Base-by-base conservation (phyloP, 2,329 filamentous ascomycete genomes). In the Canariomyces notabilis region DNA sequence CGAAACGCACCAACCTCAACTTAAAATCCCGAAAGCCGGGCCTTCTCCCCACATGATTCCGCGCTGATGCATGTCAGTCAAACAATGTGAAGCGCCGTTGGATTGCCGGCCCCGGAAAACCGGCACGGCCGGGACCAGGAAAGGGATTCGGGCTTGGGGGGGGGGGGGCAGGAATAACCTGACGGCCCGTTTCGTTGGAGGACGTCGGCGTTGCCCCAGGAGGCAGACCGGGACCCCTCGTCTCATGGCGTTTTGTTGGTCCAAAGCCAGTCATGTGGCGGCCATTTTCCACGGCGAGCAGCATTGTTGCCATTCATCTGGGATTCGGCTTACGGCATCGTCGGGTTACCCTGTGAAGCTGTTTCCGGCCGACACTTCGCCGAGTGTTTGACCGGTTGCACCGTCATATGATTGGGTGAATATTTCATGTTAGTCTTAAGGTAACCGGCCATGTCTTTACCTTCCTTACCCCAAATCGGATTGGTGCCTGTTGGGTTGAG, bases 61-160 rank as follows among this genome's bases (percentile, higher is more conserved):
- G 26, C 9, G 8, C 21, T 16, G 34, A 21, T 16, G 12, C 34
- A 18, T 26, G 6, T 29, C 26, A 29, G 9, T 29, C 26, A 9
- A 29, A 4, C 4, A 26, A 29, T 9, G 14, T 29, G 26, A 12
- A 4, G 26, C 36, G 5, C 36, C 36, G 18, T 22, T 6, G 21
- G 21, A 29, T 12, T 9, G 7, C 26, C 26, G 26, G 8, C 26
- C n/a, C 23, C 46, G 42, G 46, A 31, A 45, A 44, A 49, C 37
- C 46, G 46, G 46, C 46, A 49, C 20, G 15, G 16, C 33, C 18
- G 41, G 37, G 19, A 38, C 35, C 32, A 40, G 37, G 32, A 21
- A 15, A 29, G n/a, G n/a, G n/a, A n/a, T n/a, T n/a, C n/a, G n/a
- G n/a, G n/a, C n/a, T n/a, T n/a, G n/a, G n/a, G n/a, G n/a, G n/a